Percentiles rank a stretch among this genome's conserved stretches.
Conservation (phyloP, 495 filamentous ascomycete species). For the Annulohypoxylon maeteangense region DNA sequence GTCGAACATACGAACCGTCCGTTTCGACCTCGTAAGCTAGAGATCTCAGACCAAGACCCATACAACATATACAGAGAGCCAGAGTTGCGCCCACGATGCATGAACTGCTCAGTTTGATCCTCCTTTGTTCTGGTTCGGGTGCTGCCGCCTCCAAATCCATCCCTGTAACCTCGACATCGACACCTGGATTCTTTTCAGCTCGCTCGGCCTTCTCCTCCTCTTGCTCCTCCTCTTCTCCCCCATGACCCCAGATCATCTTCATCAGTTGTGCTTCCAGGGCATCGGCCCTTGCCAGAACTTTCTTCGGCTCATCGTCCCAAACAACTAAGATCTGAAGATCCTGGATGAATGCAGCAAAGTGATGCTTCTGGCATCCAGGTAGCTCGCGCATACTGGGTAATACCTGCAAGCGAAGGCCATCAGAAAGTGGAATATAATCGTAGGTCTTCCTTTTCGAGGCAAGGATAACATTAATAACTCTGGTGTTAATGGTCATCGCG, state of each 20-base stretch:
- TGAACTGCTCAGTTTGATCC: slow-evolving; percentile 62
- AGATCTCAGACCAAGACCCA: slow-evolving; percentile 66
- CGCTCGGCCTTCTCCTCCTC: slow-evolving; percentile 57
- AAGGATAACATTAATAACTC: slow-evolving; percentile 66
- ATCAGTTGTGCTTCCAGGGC: slow-evolving; percentile 64
- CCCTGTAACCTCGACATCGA: slow-evolving; percentile 48
- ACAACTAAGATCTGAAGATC: slow-evolving; percentile 67
- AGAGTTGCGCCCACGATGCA: slow-evolving; percentile 62
- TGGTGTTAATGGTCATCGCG: slow-evolving; percentile 68
- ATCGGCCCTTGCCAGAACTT: slow-evolving; percentile 61
- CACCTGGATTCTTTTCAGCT: slow-evolving; percentile 44
- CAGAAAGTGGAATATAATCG: slow-evolving; percentile 64
- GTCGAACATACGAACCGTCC: slow-evolving; percentile 60
- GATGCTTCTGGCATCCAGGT: slow-evolving; percentile 68
- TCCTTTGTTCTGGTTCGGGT: slow-evolving; percentile 52
- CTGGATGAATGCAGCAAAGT: slow-evolving; percentile 74
- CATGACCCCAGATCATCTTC: slow-evolving; percentile 63
- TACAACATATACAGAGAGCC: slow-evolving; percentile 59
- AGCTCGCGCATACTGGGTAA: slow-evolving; percentile 65
- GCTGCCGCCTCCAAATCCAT: slow-evolving; percentile 53
- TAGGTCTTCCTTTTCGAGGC: slow-evolving; percentile 51
- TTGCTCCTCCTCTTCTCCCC: slow-evolving; percentile 52
- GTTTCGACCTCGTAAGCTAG: slow-evolving; percentile 64
- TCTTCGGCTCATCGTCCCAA: slow-evolving; percentile 73
- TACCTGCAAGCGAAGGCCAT: slow-evolving; percentile 69